Percentiles rank a stretch among this genome's conserved stretches.
Evolutionary conservation across 1,284 basidiomycete genomes (phyloP).

Genomic region (Moesziomyces globuligerus): DNA sequence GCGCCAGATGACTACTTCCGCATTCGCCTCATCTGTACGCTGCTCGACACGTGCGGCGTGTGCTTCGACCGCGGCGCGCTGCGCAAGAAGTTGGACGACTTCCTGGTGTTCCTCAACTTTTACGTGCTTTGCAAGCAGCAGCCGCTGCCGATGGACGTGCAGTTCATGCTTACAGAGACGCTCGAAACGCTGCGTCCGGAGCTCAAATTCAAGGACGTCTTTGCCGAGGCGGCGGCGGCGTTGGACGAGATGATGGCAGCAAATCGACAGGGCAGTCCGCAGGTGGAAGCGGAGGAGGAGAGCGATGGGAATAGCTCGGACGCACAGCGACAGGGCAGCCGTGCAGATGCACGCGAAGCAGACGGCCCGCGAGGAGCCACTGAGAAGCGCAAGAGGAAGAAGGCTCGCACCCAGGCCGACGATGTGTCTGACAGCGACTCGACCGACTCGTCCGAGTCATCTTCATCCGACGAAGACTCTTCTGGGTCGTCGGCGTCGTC

Average conservation of each 20-base stretch:
- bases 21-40: slow-evolving; percentile 85
- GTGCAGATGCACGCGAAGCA: slow-evolving; percentile 66
- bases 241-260: slow-evolving; percentile 87
- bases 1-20: slow-evolving; percentile 97
- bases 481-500: slow-evolving; percentile 4
- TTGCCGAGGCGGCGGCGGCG: slow-evolving; percentile 83
- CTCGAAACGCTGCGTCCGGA: slow-evolving; percentile 72
- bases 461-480: slow-evolving; percentile 5
- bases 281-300: slow-evolving; percentile 16
- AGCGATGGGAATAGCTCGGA: slow-evolving; percentile 24
- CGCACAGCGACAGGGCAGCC: slow-evolving; percentile 40
- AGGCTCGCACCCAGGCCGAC: slow-evolving; percentile 74
- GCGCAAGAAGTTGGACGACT: slow-evolving; percentile 90
- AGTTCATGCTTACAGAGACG: slow-evolving; percentile 94
- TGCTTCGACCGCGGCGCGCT: slow-evolving; percentile 94
- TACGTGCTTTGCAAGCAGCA: slow-evolving; percentile 86
- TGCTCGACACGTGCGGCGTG: slow-evolving; percentile 95
- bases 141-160: slow-evolving; percentile 90
- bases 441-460: slow-evolving; percentile 7
- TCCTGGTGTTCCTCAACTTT: slow-evolving; percentile 91
- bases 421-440: slow-evolving; percentile 14
- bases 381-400: slow-evolving; percentile 69
- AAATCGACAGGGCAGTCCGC: slow-evolving; percentile 18
- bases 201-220: slow-evolving; percentile 73
- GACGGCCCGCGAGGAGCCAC: slow-evolving; percentile 77